These are phyloP conservation scores for Torulaspora franciscae DNA, from an alignment of 805 yeast species.

Conservation along the genomic window DNA sequence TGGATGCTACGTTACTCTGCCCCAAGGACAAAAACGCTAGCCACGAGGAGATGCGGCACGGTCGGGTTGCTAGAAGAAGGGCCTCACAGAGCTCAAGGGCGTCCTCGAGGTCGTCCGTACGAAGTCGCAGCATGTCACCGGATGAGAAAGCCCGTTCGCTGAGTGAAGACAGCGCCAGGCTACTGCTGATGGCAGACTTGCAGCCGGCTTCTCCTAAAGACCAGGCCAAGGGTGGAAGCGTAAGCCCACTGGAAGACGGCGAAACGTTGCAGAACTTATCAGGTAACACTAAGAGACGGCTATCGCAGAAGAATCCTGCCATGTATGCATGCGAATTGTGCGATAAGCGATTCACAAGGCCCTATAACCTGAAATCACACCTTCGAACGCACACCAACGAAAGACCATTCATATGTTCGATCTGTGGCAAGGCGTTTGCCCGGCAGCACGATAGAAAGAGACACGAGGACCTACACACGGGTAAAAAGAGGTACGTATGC, in stretches of 20 bases:
- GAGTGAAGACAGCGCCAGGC: slow-evolving; percentile 32
- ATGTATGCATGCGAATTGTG: slow-evolving; percentile 68
- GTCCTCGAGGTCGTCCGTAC: slow-evolving; percentile 18
- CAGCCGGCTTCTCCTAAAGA: slow-evolving; percentile 14
- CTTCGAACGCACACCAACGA: slow-evolving; percentile 86
- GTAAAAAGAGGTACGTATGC: slow-evolving; percentile 71
- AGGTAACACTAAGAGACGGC: slow-evolving; percentile 17
- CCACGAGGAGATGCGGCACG: slow-evolving; percentile 28
- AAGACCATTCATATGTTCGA: slow-evolving; percentile 65
- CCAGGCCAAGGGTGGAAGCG: slow-evolving; percentile 1
- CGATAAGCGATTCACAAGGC: slow-evolving; percentile 82
- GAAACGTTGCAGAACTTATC: slow-evolving; percentile 19
- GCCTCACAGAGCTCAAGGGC: slow-evolving; percentile 17
- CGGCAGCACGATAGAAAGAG: slow-evolving; percentile 72
- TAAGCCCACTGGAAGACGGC: slow-evolving; percentile 14
- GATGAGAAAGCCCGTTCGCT: slow-evolving; percentile 32
- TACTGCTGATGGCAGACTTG: slow-evolving; percentile 30
- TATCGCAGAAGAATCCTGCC: slow-evolving; percentile 27
- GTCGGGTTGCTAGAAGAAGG: slow-evolving; percentile 26
- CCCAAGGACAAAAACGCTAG: slow-evolving; percentile 13
- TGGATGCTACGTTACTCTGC: slow-evolving; percentile 6
- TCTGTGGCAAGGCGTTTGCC: slow-evolving; percentile 79
- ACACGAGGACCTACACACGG: slow-evolving; percentile 71
- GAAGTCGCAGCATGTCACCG: slow-evolving; percentile 19
- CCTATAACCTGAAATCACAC: slow-evolving; percentile 89